A percentile compares a stretch with the other conserved stretches of the same genome.
These are phyloP conservation scores for Besnoitia besnoiti DNA, from an alignment of 169 alveolate genomes.

Conservation along the genomic window DNA sequence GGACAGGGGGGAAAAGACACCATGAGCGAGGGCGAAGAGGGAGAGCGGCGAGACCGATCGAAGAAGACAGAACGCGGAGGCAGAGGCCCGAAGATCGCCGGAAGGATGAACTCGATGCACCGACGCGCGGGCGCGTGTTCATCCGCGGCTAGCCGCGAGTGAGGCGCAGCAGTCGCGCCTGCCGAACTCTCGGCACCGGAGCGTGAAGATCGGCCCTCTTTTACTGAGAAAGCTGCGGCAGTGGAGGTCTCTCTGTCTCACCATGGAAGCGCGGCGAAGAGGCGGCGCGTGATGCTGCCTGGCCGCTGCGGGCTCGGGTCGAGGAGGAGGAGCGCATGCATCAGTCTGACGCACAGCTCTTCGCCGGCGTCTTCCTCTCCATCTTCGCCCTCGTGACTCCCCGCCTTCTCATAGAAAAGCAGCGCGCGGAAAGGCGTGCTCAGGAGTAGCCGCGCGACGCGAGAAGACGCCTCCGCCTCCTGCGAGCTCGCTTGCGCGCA, in stretches of 20 bases:
- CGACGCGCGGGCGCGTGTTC: too few relatives aligned
- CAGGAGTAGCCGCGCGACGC: background rate
- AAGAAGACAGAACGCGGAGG: too few relatives aligned
- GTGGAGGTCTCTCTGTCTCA: background rate
- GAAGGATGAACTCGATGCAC: too few relatives aligned
- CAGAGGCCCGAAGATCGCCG: too few relatives aligned
- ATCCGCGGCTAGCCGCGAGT: too few relatives aligned
- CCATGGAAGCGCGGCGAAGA: constrained; percentile 3
- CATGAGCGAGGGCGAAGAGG: background rate
- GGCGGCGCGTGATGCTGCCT: background rate
- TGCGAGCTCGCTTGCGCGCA: background rate
- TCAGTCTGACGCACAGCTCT: background rate
- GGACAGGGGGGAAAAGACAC: background rate
- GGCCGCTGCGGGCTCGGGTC: background rate
- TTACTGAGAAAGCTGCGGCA: too few relatives aligned
- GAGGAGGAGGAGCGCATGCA: constrained; percentile 35
- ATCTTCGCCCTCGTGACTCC: background rate
- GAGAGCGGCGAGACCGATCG: background rate
- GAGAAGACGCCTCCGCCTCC: background rate
- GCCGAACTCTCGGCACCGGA: too few relatives aligned
- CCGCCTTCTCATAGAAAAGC: background rate
- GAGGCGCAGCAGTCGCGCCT: too few relatives aligned
- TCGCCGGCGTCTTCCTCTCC: background rate
- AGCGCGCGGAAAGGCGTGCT: background rate
- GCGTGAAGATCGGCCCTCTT: too few relatives aligned